Conservation (phyloP, 352 stramenopile species). For the Phytophthora cactorum region DNA sequence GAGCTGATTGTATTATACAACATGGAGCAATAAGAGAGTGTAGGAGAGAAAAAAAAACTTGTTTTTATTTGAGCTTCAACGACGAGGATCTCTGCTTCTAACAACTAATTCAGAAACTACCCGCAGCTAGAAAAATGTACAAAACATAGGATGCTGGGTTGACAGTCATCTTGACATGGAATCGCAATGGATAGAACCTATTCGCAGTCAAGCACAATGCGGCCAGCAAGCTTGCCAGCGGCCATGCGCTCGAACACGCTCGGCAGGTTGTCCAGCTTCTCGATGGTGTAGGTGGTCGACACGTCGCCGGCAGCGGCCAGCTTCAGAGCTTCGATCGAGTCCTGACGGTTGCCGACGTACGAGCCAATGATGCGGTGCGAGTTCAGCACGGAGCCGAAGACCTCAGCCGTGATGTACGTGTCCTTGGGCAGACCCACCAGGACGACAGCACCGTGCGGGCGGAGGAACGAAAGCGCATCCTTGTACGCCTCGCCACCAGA, state of each 20-base stretch:
- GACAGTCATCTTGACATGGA: not conserved
- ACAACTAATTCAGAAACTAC: slow-evolving; percentile 2
- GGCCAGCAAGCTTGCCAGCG: slow-evolving; percentile 43
- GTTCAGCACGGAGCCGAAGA: slow-evolving; percentile 52
- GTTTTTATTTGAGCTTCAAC: too few species aligned
- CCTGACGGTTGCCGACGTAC: slow-evolving; percentile 63
- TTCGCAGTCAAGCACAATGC: slow-evolving; percentile 58
- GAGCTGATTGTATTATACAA: too few species aligned
- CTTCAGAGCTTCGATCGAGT: slow-evolving; percentile 61
- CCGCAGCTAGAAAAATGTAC: slow-evolving; percentile 27
- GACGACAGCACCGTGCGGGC: slow-evolving; percentile 57
- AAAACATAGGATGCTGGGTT: slow-evolving; percentile 10
- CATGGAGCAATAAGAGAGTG: too few species aligned
- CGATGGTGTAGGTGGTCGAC: slow-evolving; percentile 49
- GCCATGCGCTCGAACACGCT: slow-evolving; percentile 57
- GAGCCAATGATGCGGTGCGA: slow-evolving; percentile 56
- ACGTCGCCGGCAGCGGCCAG: slow-evolving; percentile 54
- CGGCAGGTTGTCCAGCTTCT: slow-evolving; percentile 49
- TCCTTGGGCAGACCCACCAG: slow-evolving; percentile 73
- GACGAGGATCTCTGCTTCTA: too few species aligned
- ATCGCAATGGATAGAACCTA: slow-evolving; percentile 28
- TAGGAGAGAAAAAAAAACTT: too few species aligned
- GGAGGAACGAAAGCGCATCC: too few species aligned
- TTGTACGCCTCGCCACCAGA: too few species aligned
- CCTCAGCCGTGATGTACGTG: slow-evolving; percentile 42